Base-by-base conservation (phyloP, 495 filamentous ascomycete species). In the Apiosordaria backusii region DNA sequence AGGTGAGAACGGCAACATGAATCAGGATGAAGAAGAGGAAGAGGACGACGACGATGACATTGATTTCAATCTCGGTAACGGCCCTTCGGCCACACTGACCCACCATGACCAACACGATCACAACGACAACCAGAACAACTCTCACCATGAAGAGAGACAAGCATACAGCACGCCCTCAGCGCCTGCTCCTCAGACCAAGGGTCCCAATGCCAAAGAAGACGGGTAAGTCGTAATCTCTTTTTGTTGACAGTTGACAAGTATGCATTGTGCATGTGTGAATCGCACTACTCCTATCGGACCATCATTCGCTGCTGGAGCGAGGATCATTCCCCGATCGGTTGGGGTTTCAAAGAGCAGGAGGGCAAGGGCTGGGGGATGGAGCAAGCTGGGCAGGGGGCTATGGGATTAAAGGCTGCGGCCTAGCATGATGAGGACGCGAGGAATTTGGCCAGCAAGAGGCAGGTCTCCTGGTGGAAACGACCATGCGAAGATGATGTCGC, bases 131-230 rank as follows among this genome's bases (percentile, higher is more conserved):
- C 9, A 64, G 3, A 60, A 72, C 18, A 71, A 78, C 25, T 62
- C 62, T 67, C 35, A 65, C 6, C 53, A 65, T 35, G 65, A 69
- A 71, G 68, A 70, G 23, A 70, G 59, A 26, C 69, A 63, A 13
- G 52, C 72, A 6, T 78, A 74, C 60, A 75, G 75, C 55, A 70
- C 72, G 1, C 65, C 73, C 0, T 67, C 72, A 9, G 61, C 64
- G 13, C 61, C 68, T 10, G 58, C 67, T 1, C 29, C 69, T 7
- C 66, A 74, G n/a, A 66, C 72, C 25, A 75, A 79, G 74, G 73
- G 87, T 77, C 73, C 90, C 73, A 79, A 92, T 70, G 92, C 96
- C 60, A 98, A 98, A 79, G 95, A 99, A 87, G 95, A 99, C 76
- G 95, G 95, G 95, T 99, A 89, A 97, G 96, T 93, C 60, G 21